Base-by-base conservation (phyloP, 345 rosid genomes). In the Populus alba region DNA sequence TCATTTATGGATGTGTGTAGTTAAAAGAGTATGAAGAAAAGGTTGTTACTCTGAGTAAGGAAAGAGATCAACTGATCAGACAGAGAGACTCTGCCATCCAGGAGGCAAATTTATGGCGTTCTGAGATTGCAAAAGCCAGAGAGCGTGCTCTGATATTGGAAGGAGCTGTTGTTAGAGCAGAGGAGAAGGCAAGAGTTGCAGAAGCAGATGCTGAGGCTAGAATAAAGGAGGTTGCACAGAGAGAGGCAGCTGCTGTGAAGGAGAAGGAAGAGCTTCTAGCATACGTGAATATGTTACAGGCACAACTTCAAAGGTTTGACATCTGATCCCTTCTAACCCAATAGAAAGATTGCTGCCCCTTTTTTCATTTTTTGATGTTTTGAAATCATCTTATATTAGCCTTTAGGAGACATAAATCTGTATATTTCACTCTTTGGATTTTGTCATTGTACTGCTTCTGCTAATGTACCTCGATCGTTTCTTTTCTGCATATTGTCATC, bases 51-150 rank as follows among this genome's bases (percentile, higher is more conserved):
- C 76, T 94, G 70, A 85, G 79, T 74, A 91, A 84, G 80, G 98
- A 97, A 85, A 94, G 89, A 85, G 94, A 94, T 59, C 92, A 90
- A 53, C 63, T 92, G 77, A 79, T 91, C 25, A 91, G 84, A 87
- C 95, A 97, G 85, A 92, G 92, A 85, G 97, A 97, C 75, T 83
- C 97, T 57, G 94, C 97, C 27, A 37, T 91, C 80, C 90, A 91
- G 81, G 98, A 97, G 82, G 97, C 97, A 72, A 93, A 92, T 78
- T 77, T 97, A 83, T 97, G 99, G 99, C 97, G 99, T 76, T 85
- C 93, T 70, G 97, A 97, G 89, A 94, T 97, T 81, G 97, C 85
- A 73, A 97, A 94, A 90, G 98, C 99, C 78, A 90, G 97, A 85
- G 99, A 97, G 71, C 94, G 86, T 82, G 97, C 77, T 33, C 94